These are phyloP conservation scores for Globisporangium camurandrum DNA, from an alignment of 352 stramenopile species.

Conservation along the genomic window DNA sequence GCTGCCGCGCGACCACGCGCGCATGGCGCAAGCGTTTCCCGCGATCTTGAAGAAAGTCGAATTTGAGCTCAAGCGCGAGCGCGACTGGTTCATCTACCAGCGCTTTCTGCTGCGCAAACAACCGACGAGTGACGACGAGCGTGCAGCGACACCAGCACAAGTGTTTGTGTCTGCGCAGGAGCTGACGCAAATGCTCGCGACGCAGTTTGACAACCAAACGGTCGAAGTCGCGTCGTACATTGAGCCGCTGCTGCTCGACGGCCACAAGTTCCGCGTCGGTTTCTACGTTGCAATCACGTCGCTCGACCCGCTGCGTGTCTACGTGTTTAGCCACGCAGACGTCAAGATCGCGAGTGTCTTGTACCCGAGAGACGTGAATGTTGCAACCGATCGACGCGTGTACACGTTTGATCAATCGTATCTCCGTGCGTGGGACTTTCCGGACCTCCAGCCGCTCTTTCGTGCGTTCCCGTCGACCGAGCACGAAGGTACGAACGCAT, in stretches of 20 bases:
- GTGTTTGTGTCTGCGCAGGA: conserved; percentile 45
- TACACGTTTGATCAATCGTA: conserved; percentile 76
- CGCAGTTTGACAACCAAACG: conserved; percentile 36
- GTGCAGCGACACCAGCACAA: conserved; percentile 11
- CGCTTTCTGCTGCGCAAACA: conserved; percentile 55
- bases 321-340: conserved; percentile 67
- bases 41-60: conserved; percentile 38
- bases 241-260: conserved; percentile 79
- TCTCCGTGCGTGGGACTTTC: conserved; percentile 65
- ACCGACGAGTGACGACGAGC: conserved; percentile 25
- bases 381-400: conserved; percentile 21
- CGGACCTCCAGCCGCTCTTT: conserved; percentile 50
- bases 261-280: conserved; percentile 83
- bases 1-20: conserved; percentile 49
- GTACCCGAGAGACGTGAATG: conserved; percentile 40
- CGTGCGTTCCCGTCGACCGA: conserved; percentile 49
- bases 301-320: conserved; percentile 76
- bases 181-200: conserved; percentile 32
- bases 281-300: conserved; percentile 85
- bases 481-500: conserved; percentile 54
- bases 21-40: conserved; percentile 36
- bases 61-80: conserved; percentile 40
- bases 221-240: conserved; percentile 72
- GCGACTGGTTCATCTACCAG: conserved; percentile 47
- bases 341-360: conserved; percentile 63